Evolutionary conservation across 257 asterid genomes (phyloP).

Genomic region (Solanum ahanhuiri): DNA sequence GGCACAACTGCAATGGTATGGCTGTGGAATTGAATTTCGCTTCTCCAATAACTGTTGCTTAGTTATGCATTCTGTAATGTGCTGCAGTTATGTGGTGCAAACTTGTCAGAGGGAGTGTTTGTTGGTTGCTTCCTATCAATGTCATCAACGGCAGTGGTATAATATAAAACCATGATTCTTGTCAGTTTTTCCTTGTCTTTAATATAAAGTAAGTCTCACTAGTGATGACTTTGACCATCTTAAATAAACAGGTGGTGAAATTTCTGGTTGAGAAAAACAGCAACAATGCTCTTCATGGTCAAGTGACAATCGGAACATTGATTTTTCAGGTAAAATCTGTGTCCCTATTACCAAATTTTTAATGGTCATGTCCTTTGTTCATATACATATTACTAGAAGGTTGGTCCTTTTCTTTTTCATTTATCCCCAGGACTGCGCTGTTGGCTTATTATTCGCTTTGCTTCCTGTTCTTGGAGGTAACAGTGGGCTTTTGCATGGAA

Average conservation of each 20-base stretch:
- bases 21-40: conserved; percentile 3
- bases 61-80: conserved; percentile 3
- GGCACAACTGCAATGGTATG: conserved; percentile 67
- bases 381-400: not conserved
- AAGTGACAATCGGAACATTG: conserved; percentile 93
- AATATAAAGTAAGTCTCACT: conserved; percentile 5
- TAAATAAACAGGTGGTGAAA: conserved; percentile 59
- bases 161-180: not conserved
- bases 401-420: not conserved
- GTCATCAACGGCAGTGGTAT: conserved; percentile 97
- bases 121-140: conserved; percentile 91
- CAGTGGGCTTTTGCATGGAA: conserved; percentile 78
- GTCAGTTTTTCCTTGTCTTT: not conserved
- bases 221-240: not conserved
- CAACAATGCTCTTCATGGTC: conserved; percentile 75
- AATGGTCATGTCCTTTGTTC: not conserved
- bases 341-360: not conserved
- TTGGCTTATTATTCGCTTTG: conserved; percentile 88
- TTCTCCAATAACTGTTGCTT: not conserved
- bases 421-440: conserved; percentile 72
- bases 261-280: conserved; percentile 73
- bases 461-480: conserved; percentile 91
- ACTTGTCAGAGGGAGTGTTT: conserved; percentile 84
- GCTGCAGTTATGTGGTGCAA: conserved; percentile 79
- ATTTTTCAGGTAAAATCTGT: conserved; percentile 66